Evolutionary conservation across 2,329 filamentous ascomycete genomes (phyloP).

Genomic region (Monilinia fructigena): DNA sequence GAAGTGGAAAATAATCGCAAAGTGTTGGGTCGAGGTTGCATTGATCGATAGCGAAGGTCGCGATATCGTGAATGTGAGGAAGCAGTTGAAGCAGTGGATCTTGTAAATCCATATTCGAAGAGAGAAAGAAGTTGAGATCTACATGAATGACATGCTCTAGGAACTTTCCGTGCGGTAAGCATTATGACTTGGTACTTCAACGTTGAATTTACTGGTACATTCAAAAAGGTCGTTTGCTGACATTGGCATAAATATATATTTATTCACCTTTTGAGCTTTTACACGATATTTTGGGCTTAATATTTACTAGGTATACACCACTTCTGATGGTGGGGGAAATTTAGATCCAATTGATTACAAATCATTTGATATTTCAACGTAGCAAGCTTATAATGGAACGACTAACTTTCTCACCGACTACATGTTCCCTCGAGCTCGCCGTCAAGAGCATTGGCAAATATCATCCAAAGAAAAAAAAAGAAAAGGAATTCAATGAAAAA

Average conservation of each 20-base stretch:
- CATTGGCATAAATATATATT: neutral
- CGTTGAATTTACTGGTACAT: neutral
- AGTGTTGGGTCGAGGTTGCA: slow-evolving; percentile 23
- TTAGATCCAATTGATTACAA: neutral
- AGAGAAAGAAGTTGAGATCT: slow-evolving; percentile 40
- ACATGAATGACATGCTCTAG: slow-evolving; percentile 40
- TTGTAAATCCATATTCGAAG: slow-evolving; percentile 41
- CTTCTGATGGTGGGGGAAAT: too few species aligned
- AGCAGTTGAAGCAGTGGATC: slow-evolving; percentile 22
- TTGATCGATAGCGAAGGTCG: slow-evolving; percentile 24
- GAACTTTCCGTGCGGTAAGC: slow-evolving; percentile 36
- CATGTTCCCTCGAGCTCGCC: neutral
- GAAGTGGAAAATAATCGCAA: slow-evolving; percentile 31
- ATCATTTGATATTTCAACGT: neutral
- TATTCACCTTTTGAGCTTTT: slow-evolving; percentile 4
- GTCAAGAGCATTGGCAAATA: neutral
- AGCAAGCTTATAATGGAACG: neutral
- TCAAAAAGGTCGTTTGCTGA: neutral
- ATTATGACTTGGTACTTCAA: slow-evolving; percentile 26
- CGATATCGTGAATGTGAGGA: slow-evolving; percentile 19
- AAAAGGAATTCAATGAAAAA: too few species aligned
- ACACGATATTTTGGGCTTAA: neutral
- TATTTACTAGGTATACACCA: neutral
- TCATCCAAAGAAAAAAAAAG: neutral
- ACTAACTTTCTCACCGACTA: too few species aligned